phyloP scores from a whole-genome alignment of 192 early-diverging fungal species.

The Spizellomyces punctatus region DNA sequence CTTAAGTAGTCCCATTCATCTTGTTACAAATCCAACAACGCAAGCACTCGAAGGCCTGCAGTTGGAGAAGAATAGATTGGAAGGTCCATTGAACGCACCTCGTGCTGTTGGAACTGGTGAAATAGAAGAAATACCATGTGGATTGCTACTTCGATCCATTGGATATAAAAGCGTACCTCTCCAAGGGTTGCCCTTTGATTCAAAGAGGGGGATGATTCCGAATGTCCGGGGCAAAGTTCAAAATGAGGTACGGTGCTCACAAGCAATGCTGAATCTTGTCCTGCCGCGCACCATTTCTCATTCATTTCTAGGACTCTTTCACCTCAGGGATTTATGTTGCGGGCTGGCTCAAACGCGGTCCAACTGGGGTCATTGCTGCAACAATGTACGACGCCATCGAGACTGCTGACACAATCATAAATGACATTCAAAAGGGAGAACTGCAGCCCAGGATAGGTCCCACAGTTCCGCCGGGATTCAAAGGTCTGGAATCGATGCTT shows the following conservation, averaged over 20 bases:
- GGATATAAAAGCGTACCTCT: constrained; percentile 82
- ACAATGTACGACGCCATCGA: constrained; percentile 95
- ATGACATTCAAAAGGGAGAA: constrained; percentile 32
- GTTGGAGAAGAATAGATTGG: constrained; percentile 70
- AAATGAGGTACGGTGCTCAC: constrained; percentile 33
- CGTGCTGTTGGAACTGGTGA: constrained; percentile 65
- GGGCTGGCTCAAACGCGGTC: constrained; percentile 96
- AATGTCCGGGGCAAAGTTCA: constrained; percentile 79
- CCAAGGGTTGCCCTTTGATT: constrained; percentile 78
- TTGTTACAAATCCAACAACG: constrained; percentile 34
- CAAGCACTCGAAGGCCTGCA: constrained; percentile 1
- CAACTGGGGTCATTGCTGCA: constrained; percentile 88
- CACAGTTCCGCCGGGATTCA: background rate
- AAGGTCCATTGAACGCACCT: constrained; percentile 57
- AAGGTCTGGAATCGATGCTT: constrained; percentile 22
- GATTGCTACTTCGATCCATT: constrained; percentile 78
- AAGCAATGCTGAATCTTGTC: background rate
- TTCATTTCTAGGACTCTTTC: background rate
- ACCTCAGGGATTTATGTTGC: constrained; percentile 79
- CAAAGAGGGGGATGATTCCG: constrained; percentile 63
- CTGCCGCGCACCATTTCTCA: background rate
- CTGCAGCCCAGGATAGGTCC: constrained; percentile 15
- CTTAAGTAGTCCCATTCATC: constrained; percentile 67
- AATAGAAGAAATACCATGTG: constrained; percentile 59
- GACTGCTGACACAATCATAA: constrained; percentile 77